phyloP scores from a whole-genome alignment of 192 early-diverging fungal species.

The Coemansia sp. region DNA sequence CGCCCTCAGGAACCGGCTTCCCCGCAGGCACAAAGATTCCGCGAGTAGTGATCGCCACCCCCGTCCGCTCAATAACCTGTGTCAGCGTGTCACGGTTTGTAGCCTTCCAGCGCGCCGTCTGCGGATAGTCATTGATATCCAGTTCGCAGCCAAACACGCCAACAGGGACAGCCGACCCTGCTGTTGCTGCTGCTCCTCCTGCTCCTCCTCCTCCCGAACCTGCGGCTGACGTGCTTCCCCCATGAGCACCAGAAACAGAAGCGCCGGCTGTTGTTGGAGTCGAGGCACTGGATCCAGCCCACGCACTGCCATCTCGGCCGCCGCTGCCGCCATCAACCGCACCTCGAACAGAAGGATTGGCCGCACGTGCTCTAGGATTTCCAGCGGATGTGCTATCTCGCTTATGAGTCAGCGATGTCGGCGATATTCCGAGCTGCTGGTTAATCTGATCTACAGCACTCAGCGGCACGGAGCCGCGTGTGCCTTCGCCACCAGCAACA shows the following conservation, averaged over 20 bases:
- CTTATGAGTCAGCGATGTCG: slow-evolving; percentile 1
- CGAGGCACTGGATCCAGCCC: neutral
- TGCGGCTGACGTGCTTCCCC: neutral
- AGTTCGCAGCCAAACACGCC: slow-evolving; percentile 66
- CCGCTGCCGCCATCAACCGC: neutral
- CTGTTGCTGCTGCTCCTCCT: slow-evolving; percentile 1
- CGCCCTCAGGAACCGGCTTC: slow-evolving; percentile 70
- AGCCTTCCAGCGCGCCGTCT: slow-evolving; percentile 92
- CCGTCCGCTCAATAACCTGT: slow-evolving; percentile 88
- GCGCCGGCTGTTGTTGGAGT: slow-evolving; percentile 1
- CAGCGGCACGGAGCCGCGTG: slow-evolving; percentile 10
- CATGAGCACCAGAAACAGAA: neutral
- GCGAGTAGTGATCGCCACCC: slow-evolving; percentile 93
- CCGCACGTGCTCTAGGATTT: neutral
- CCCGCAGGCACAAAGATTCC: slow-evolving; percentile 88
- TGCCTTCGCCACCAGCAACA: neutral
- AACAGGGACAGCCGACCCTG: slow-evolving; percentile 20
- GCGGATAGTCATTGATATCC: slow-evolving; percentile 97
- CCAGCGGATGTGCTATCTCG: neutral
- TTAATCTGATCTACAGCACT: slow-evolving; percentile 53
- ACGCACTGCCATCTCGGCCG: neutral
- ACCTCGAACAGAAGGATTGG: neutral
- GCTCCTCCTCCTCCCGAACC: neutral
- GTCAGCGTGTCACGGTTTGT: slow-evolving; percentile 95
- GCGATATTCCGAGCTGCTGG: slow-evolving; percentile 36